phyloP scores from a whole-genome alignment of 2,329 filamentous ascomycete species.

The Xylaria sp. region DNA sequence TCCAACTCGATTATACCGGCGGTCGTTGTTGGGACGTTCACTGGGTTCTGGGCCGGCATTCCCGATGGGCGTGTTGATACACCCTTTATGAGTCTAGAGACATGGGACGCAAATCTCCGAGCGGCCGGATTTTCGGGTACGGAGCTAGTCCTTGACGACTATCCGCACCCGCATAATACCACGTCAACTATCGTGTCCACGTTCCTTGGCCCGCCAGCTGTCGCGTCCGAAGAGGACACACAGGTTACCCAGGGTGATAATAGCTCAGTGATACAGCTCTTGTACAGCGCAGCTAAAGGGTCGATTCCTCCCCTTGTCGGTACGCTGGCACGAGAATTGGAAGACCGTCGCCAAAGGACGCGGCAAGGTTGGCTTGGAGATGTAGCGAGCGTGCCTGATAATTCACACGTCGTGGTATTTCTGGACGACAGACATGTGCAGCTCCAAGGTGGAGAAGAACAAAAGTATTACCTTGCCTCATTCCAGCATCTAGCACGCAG shows the following conservation, averaged over 20 bases:
- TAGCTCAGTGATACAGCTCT: not conserved
- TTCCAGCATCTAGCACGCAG: slow-evolving; percentile 38
- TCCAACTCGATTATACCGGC: slow-evolving; percentile 14
- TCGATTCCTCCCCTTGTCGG: too few species aligned
- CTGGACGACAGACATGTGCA: slow-evolving; percentile 13
- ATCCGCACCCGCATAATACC: slow-evolving; percentile 15
- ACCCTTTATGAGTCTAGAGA: slow-evolving; percentile 27
- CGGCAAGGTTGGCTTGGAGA: not conserved
- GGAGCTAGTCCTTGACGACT: slow-evolving; percentile 43
- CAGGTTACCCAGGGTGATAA: not conserved
- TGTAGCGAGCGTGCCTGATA: not conserved
- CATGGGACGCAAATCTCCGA: slow-evolving; percentile 40
- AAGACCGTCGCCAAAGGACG: not conserved
- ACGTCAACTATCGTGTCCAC: slow-evolving; percentile 31
- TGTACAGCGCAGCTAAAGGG: too few species aligned
- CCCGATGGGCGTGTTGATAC: slow-evolving; percentile 21
- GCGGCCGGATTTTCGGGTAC: slow-evolving; percentile 43
- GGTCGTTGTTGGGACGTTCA: slow-evolving; percentile 28
- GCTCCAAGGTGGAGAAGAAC: too few species aligned
- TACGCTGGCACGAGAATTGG: not conserved
- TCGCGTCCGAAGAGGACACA: not conserved
- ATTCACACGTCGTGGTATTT: slow-evolving; percentile 26
- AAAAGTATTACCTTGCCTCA: not conserved
- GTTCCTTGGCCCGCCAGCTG: not conserved
- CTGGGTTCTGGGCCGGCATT: slow-evolving; percentile 34